Evolutionary conservation across 1,139 yeast genomes (phyloP), one percentile per base, ranked within the genome.

Genomic region (Lodderomyces margitis): DNA sequence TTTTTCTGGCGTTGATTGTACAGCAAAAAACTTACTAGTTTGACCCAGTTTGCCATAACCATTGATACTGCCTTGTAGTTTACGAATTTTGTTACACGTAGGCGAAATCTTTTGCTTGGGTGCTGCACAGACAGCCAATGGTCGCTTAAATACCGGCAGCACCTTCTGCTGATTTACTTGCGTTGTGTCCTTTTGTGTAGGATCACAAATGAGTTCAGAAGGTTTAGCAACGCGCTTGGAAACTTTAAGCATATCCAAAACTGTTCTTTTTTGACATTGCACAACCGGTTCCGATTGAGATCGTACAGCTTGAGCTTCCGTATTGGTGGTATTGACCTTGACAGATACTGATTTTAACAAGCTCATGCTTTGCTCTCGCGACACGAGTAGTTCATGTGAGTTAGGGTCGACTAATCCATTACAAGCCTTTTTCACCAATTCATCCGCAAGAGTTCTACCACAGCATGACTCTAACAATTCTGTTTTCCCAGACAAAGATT

Each of bases 381-480:
- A 65, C 0, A 68, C 55, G 24, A 81, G 67, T 14, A 59, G 54
- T 33, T 66, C 61, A 51, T 78, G 83, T 7, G 82, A 72, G 27
- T 75, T 70, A 0, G 97, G 96, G 55, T 83, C 78, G 6, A 86
- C 53, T 11, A 68, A 70, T 0, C 95, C 97, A 12, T 53, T 54
- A 16, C 96, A 87, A 17, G 88, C 72, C 32, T 66, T 62, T 2
- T 55, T 53, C 49, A 87, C 89, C 4, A 77, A 47, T 1, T 70
- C 72, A 30, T 68, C 61, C 21, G 65, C 65, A 39, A 74, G 66
- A 34, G 77, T 67, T 9, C 61, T 59, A 0, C 97, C 97, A 48
- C 94, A 84, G 48, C 86, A 82, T 7, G 66, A 62, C 42, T 77
- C 77, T 14, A 83, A 61, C 9, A 66, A 57, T n/a, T 68, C 70